A percentile compares a stretch with the other conserved stretches of the same genome.
These are phyloP conservation scores for Pisolithus orientalis DNA, from an alignment of 768 basidiomycete species.

Conservation along the genomic window DNA sequence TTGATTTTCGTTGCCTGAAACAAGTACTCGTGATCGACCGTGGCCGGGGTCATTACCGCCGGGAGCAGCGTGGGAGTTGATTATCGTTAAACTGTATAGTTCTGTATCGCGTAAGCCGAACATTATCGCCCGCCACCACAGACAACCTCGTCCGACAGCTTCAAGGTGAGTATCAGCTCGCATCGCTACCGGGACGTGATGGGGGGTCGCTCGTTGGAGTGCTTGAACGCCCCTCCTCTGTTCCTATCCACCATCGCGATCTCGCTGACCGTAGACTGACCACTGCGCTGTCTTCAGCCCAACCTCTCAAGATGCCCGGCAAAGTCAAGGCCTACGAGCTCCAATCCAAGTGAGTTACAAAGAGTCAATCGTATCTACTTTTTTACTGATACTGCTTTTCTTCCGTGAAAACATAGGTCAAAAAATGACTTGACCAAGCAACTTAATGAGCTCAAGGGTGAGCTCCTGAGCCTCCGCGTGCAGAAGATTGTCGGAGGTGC, in stretches of 20 bases:
- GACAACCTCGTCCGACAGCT: conserved; percentile 24
- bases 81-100: conserved; percentile 42
- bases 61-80: conserved; percentile 26
- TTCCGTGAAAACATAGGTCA: conserved; percentile 47
- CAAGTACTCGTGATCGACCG: no score
- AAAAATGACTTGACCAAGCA: conserved; percentile 97
- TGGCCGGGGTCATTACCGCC: no score
- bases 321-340: conserved; percentile 97
- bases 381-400: conserved; percentile 7
- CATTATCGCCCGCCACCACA: conserved; percentile 18
- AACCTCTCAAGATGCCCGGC: conserved; percentile 62
- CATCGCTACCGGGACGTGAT: background rate
- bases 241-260: background rate
- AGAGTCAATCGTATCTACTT: background rate
- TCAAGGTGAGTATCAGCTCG: conserved; percentile 31
- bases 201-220: background rate
- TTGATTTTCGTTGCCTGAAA: no score
- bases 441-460: conserved; percentile 88
- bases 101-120: conserved; percentile 25
- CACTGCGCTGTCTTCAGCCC: conserved; percentile 13
- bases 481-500: conserved; percentile 97
- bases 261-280: background rate
- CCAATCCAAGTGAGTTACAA: conserved; percentile 75
- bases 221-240: no score
- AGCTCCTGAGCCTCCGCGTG: conserved; percentile 90